phyloP scores from a whole-genome alignment of 83 land plant genomes.

The Diphasiastrum complanatum region DNA sequence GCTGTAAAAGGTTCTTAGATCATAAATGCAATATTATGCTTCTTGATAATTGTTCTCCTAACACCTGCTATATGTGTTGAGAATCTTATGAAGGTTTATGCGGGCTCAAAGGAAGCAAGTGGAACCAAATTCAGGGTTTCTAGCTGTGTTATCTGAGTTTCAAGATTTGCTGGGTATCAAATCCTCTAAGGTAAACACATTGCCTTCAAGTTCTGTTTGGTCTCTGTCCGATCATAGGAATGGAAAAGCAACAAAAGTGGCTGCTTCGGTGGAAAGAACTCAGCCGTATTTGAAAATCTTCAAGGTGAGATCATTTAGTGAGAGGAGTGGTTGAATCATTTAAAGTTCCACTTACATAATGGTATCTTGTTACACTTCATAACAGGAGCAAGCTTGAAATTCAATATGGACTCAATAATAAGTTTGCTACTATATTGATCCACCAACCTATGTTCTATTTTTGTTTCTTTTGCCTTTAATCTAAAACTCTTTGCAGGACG shows the following conservation, averaged over 20 bases:
- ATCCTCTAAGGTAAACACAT: too few species aligned
- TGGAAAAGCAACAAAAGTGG: neutral
- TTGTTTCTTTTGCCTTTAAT: slow-evolving; percentile 1
- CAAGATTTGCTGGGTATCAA: neutral
- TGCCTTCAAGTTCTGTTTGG: neutral
- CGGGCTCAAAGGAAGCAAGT: slow-evolving; percentile 22
- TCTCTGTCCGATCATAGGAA: neutral
- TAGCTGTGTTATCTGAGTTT: neutral
- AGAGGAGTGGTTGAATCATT: too few species aligned
- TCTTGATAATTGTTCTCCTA: neutral
- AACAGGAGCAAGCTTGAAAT: too few species aligned
- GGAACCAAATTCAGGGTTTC: slow-evolving; percentile 17
- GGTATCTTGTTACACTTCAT: too few species aligned
- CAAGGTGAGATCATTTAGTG: too few species aligned
- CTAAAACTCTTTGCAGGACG: slow-evolving; percentile 13
- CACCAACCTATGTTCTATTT: neutral
- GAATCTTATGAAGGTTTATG: neutral
- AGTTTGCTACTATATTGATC: too few species aligned
- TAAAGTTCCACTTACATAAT: too few species aligned
- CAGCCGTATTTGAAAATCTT: too few species aligned
- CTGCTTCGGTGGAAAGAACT: too few species aligned
- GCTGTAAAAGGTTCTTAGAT: too few species aligned
- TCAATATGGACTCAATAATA: too few species aligned
- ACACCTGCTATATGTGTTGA: neutral
- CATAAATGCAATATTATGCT: too few species aligned